Evolutionary conservation across 176 grass and related monocot genomes (phyloP).

Genomic region (Pontederia paniculata): DNA sequence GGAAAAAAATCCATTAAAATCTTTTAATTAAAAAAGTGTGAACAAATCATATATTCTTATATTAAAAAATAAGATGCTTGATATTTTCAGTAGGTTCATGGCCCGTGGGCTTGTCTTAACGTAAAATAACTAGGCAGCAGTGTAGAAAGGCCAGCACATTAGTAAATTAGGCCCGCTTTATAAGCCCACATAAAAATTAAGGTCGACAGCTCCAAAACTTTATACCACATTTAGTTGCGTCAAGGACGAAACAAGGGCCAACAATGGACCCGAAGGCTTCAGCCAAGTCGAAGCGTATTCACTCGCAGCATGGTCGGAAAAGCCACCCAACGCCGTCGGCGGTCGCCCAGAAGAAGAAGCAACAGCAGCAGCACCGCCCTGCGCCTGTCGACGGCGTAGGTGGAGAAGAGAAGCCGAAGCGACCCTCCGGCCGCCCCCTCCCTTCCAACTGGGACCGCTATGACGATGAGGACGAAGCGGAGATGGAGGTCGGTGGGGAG

Average conservation of each 20-base stretch:
- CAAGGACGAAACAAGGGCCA: neutral
- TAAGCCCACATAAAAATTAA: no score
- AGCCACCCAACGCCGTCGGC: slow-evolving; percentile 50
- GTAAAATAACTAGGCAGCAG: no score
- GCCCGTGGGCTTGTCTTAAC: no score
- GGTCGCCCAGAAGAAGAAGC: slow-evolving; percentile 46
- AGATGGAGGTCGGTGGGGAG: slow-evolving; percentile 1
- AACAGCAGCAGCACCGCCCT: slow-evolving; percentile 37
- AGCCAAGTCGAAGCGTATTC: slow-evolving; percentile 72
- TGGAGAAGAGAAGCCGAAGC: slow-evolving; percentile 16
- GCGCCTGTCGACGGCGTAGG: neutral
- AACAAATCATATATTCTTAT: no score
- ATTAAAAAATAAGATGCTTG: no score
- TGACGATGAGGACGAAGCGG: slow-evolving; percentile 29
- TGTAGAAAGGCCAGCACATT: no score
- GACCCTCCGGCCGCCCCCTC: slow-evolving; percentile 23
- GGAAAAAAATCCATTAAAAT: no score
- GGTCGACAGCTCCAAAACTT: no score
- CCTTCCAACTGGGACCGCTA: slow-evolving; percentile 78
- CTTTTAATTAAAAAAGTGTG: no score
- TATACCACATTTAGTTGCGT: no score
- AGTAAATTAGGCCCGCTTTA: no score
- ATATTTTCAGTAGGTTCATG: no score
- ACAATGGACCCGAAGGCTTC: slow-evolving; percentile 85
- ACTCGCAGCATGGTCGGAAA: slow-evolving; percentile 61